Evolutionary conservation across 306 rosid species (phyloP).

Genomic region (Alnus glutinosa): DNA sequence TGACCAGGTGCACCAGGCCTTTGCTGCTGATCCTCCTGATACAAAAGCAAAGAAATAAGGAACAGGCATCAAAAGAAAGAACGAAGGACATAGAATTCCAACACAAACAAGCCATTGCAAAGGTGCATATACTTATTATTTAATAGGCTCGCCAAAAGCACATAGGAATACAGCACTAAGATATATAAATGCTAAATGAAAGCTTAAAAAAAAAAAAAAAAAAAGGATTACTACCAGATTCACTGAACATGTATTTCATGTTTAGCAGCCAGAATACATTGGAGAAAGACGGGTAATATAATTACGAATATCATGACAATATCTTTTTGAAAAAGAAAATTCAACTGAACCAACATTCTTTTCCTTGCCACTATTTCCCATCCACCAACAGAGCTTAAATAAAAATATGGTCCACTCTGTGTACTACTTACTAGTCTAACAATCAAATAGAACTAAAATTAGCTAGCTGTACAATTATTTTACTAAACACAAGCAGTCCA

Average conservation of each 20-base stretch:
- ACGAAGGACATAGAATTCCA: neutral
- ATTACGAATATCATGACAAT: neutral
- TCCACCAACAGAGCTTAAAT: neutral
- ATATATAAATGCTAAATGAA: neutral
- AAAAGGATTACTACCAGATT: neutral
- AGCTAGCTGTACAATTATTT: neutral
- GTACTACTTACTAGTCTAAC: neutral
- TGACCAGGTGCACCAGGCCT: conserved; percentile 77
- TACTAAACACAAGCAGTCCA: neutral
- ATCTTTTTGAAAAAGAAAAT: neutral
- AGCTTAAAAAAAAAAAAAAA: neutral
- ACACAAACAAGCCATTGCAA: neutral
- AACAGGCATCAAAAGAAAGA: neutral
- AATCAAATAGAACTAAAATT: neutral
- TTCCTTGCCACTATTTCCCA: neutral
- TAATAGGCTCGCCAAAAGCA: neutral
- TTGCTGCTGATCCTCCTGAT: conserved; percentile 58
- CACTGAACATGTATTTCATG: too few relatives aligned
- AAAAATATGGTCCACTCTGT: neutral
- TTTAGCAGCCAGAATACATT: neutral
- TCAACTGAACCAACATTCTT: neutral
- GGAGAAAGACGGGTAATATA: neutral
- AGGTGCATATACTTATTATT: too few relatives aligned
- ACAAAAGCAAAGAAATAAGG: neutral
- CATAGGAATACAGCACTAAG: neutral